Evolutionary conservation across 1,139 yeast species (phyloP), one percentile per base, ranked within the genome.

Genomic region (Blastobotrys proliferans): DNA sequence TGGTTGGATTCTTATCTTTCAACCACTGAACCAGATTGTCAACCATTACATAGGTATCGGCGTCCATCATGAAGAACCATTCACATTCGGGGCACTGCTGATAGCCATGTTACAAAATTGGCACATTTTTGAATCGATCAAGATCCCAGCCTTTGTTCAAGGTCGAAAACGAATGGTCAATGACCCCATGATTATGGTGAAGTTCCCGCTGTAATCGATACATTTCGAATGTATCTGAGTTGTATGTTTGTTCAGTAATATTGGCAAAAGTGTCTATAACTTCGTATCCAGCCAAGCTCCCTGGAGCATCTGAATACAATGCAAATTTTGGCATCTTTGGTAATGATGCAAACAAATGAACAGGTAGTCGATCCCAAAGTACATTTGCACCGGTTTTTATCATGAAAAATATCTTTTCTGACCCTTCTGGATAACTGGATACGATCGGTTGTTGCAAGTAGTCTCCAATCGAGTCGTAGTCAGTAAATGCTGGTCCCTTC

Each of bases 381-480:
- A 61, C 65, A 10, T 63, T 56, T 5, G 62, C 57, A 9, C 69
- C 68, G 3, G 68, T 63, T 42, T 65, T 66, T 40, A 65, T 52
- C 66, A 64, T 61, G 18, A 59, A 44, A 43, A 62, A 63, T 9
- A 58, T 38, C 3, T 54, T 51, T n/a, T 30, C 34, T 14, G 34
- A 14, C 6, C 34, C 34, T 18, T 45, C 43, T 25, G 58, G 55
- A 32, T 52, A 57, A 38, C 56, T 60, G 4, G 56, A 53, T 19
- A 52, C 51, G 19, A 56, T 38, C 14, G 55, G n/a, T n/a, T n/a
- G n/a, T 24, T 24, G n/a, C n/a, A n/a, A n/a, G n/a, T n/a, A n/a
- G n/a, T n/a, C n/a, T n/a, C n/a, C n/a, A n/a, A n/a, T n/a, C n/a
- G n/a, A n/a, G n/a, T n/a, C n/a, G n/a, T n/a, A 51, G 16, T 41